Evolutionary conservation across 164 flowering plant genomes (phyloP).

Genomic region (Euptelea pleiosperma): DNA sequence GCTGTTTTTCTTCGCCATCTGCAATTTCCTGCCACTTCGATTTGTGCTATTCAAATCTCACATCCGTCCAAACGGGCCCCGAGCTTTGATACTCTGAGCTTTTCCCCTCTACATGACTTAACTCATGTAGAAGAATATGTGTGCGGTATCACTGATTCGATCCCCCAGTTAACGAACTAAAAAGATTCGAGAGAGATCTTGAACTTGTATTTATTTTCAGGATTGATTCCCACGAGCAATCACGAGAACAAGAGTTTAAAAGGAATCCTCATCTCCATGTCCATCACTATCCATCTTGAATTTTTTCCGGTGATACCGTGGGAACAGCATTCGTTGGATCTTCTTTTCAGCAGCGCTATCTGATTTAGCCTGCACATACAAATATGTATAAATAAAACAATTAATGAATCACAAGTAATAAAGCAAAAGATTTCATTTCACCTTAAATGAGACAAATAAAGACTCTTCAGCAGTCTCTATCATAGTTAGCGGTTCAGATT

Average conservation of each 20-base stretch:
- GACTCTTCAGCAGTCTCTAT: no score
- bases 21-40: no score
- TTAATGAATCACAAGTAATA: no score
- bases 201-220: not conserved
- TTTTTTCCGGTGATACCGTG: constrained; percentile 53
- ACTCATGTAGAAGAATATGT: no score
- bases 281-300: constrained; percentile 24
- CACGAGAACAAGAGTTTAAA: constrained; percentile 1
- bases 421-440: not conserved
- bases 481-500: no score
- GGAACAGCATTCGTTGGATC: constrained; percentile 67
- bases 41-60: no score
- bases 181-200: not conserved
- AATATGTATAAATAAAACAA: no score
- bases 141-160: no score
- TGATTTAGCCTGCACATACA: constrained; percentile 57
- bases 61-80: no score
- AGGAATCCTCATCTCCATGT: constrained; percentile 18
- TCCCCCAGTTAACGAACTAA: not conserved
- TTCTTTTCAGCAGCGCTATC: constrained; percentile 73
- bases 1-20: no score
- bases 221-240: not conserved
- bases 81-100: no score
- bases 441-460: not conserved
- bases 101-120: no score